Base-by-base conservation (phyloP, 345 rosid species). In the Pelargonium nanum region DNA sequence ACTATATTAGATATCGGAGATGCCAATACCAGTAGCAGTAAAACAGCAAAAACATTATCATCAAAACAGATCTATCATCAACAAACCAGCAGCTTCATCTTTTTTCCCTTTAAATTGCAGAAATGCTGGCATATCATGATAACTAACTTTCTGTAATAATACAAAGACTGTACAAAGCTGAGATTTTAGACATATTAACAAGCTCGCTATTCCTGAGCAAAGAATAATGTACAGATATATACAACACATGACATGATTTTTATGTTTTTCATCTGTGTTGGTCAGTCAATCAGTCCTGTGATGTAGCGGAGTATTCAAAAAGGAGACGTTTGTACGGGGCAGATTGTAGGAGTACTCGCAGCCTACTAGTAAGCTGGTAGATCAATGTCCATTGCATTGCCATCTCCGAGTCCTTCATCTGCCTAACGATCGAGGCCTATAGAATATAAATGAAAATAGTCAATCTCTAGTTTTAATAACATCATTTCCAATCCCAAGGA, bases 401-500 rank as follows among this genome's bases (percentile, higher is more conserved):
- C 97, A 89, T 85, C 75, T 87, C 97, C 0, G 96, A 89, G 64
- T 87, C 99, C 74, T 89, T 93, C 96, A 93, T 84, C 84, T 93
- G 97, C 76, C 96, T 80, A 13, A 84, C 91, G 13, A 89, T 72
- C 25, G 97, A 87, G 30, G 99, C 99, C 99, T 89, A 66, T 24
- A 72, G 8, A 63, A 45, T 7, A 56, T 45, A 60, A 55, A 59
- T 30, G 22, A 56, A 12, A 56, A 59, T 22, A 69, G 24, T 53
- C 51, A 44, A 59, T 30, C 40, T 22, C 51, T 1, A 10, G 56
- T 53, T 26, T 16, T n/a, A n/a, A 17, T 13, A 1, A 16, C 22
- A 13, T 24, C 24, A 24, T 15, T 26, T n/a, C 22, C 22, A 2
- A 34, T 32, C 24, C 13, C 55, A 7, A 24, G n/a, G 20, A 32